phyloP scores from a whole-genome alignment of 805 yeast species.

The Wickerhamiella alocasiicola region DNA sequence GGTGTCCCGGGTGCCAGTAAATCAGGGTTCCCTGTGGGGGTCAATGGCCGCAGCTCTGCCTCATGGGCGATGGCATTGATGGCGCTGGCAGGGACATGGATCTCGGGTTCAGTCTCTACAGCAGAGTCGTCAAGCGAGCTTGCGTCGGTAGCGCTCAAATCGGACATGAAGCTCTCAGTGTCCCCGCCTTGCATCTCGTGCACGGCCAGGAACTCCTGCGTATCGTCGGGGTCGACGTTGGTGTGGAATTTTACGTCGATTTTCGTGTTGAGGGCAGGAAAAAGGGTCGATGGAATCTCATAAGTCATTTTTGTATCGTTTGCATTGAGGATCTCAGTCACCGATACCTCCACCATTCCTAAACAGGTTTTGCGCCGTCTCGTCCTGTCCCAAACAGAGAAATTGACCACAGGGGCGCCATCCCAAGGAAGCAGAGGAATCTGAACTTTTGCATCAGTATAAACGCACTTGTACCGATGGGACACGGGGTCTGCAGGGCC shows the following conservation, averaged over 20 bases:
- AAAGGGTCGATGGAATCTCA: constrained; percentile 14
- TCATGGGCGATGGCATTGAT: no score
- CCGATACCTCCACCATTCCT: constrained; percentile 16
- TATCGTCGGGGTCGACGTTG: constrained; percentile 6
- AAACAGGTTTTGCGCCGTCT: constrained; percentile 19
- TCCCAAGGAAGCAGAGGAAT: constrained; percentile 13
- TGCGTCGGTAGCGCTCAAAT: neutral
- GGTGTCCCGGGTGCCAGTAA: neutral
- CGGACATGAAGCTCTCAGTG: neutral
- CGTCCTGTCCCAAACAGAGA: constrained; percentile 17
- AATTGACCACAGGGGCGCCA: constrained; percentile 8
- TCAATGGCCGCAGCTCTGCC: neutral
- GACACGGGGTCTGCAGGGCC: constrained; percentile 22
- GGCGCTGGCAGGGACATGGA: no score
- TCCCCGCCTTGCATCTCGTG: neutral
- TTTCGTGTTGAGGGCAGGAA: constrained; percentile 18
- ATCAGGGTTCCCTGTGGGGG: neutral
- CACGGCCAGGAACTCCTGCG: neutral
- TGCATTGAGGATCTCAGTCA: constrained; percentile 5
- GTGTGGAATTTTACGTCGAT: constrained; percentile 14
- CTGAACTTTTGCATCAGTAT: constrained; percentile 18
- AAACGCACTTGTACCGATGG: constrained; percentile 17
- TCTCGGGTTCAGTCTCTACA: neutral
- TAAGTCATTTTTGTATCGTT: constrained; percentile 9
- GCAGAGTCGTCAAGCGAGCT: neutral